phyloP scores from a whole-genome alignment of 2,329 filamentous ascomycete genomes.

The Cercospora sp. region DNA sequence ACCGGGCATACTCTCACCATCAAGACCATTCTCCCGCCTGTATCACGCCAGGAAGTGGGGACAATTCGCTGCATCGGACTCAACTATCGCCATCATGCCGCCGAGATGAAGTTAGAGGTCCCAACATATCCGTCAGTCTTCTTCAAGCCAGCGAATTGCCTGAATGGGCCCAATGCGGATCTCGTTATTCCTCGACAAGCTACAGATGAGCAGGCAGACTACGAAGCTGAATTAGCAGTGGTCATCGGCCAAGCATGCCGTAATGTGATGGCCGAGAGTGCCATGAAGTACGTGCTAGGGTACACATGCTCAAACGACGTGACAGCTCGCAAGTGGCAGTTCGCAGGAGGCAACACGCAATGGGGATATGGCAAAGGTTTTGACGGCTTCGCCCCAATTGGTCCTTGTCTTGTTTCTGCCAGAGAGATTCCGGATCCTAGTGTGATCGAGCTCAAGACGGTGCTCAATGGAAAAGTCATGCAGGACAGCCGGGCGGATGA shows the following conservation, averaged over 20 bases:
- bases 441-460: slow-evolving; percentile 45
- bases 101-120: slow-evolving; percentile 14
- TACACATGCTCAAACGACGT: slow-evolving; percentile 60
- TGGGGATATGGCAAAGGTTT: slow-evolving; percentile 61
- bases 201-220: slow-evolving; percentile 46
- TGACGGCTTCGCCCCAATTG: slow-evolving; percentile 57
- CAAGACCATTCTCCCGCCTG: slow-evolving; percentile 54
- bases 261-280: slow-evolving; percentile 47
- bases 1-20: slow-evolving; percentile 57
- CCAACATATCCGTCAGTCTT: slow-evolving; percentile 17
- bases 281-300: slow-evolving; percentile 53
- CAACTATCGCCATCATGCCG: slow-evolving; percentile 48
- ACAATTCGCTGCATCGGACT: slow-evolving; percentile 60
- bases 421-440: slow-evolving; percentile 45
- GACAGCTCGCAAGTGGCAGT: slow-evolving; percentile 51
- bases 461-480: slow-evolving; percentile 51
- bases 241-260: slow-evolving; percentile 56
- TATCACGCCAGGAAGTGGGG: slow-evolving; percentile 53
- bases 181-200: slow-evolving; percentile 17
- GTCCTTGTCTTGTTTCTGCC: slow-evolving; percentile 50
- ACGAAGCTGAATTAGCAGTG: slow-evolving; percentile 53
- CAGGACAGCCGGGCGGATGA: slow-evolving; percentile 33
- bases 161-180: slow-evolving; percentile 10
- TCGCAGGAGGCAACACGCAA: slow-evolving; percentile 50
- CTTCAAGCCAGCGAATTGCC: slow-evolving; percentile 18